Evolutionary conservation across 2,329 filamentous ascomycete species (phyloP).

Genomic region (Chaetomiaceae sp.): DNA sequence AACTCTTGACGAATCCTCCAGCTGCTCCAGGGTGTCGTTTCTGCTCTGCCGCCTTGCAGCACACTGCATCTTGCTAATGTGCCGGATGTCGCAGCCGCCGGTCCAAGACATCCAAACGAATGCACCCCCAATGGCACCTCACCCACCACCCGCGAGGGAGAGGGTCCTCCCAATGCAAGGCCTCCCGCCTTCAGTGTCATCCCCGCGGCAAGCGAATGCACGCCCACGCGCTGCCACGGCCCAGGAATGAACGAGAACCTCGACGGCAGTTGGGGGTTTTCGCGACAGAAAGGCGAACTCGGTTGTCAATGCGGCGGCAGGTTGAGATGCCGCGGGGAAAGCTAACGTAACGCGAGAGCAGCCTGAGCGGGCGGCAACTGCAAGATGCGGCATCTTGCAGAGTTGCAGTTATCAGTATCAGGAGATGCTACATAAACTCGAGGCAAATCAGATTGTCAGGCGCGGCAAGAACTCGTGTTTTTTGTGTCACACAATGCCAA

Average conservation of each 20-base stretch:
- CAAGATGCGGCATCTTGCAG: no score
- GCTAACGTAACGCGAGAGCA: no score
- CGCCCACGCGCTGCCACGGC: constrained; percentile 16
- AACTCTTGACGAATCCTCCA: not conserved
- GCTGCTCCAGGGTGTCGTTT: not conserved
- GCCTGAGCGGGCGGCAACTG: no score
- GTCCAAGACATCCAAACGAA: constrained; percentile 12
- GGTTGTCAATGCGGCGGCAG: constrained; percentile 3
- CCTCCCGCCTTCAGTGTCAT: constrained; percentile 16
- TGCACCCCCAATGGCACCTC: constrained; percentile 18
- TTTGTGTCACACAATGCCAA: constrained; percentile 10
- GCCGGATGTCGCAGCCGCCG: constrained; percentile 24
- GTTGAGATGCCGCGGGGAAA: constrained; percentile 4
- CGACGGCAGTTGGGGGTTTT: constrained; percentile 20
- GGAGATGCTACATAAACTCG: no score
- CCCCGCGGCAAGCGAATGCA: constrained; percentile 21
- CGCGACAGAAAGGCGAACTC: not conserved
- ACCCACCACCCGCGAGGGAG: constrained; percentile 3
- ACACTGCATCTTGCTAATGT: constrained; percentile 14
- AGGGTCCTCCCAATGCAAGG: constrained; percentile 14
- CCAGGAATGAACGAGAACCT: not conserved
- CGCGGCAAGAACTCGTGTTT: no score
- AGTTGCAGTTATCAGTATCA: no score
- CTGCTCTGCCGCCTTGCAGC: constrained; percentile 16
- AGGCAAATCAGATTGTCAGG: no score